These are phyloP conservation scores for Botrytis elliptica DNA, from an alignment of 2,329 filamentous ascomycete genomes.

Conservation along the genomic window DNA sequence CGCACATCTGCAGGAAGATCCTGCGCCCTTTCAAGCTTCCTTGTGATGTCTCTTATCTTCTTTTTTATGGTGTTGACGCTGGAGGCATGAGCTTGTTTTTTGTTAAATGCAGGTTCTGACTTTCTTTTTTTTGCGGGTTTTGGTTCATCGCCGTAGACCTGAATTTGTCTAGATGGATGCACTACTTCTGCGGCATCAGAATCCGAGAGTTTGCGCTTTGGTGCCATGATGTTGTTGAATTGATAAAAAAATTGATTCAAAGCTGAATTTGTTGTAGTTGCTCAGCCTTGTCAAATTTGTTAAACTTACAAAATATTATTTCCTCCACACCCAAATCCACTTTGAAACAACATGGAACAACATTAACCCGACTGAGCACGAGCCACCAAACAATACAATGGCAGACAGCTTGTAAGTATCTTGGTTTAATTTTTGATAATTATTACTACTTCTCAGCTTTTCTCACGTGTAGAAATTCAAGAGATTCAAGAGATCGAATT, in stretches of 20 bases:
- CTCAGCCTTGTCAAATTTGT: constrained; percentile 21
- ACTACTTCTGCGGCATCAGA: constrained; percentile 30
- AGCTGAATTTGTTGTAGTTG: constrained; percentile 12
- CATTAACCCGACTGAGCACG: neutral
- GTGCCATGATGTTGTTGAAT: constrained; percentile 31
- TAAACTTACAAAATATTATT: neutral
- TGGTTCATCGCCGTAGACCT: constrained; percentile 35
- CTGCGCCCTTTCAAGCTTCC: constrained; percentile 59
- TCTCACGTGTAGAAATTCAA: neutral
- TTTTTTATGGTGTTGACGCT: constrained; percentile 65
- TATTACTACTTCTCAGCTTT: neutral
- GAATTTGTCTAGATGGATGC: constrained; percentile 38
- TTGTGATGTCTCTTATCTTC: constrained; percentile 66
- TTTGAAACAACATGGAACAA: neutral
- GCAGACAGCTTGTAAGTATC: neutral
- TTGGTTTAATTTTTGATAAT: neutral
- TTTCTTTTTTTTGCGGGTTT: constrained; percentile 38
- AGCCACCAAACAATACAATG: neutral
- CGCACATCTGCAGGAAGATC: constrained; percentile 67
- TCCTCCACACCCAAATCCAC: constrained; percentile 10
- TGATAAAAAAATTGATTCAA: neutral
- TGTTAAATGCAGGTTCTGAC: constrained; percentile 32
- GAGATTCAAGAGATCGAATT: neutral
- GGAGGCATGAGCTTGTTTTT: constrained; percentile 38
- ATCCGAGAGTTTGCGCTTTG: constrained; percentile 36